phyloP scores from a whole-genome alignment of 2,329 filamentous ascomycete species.

The Aspergillus sergii region DNA sequence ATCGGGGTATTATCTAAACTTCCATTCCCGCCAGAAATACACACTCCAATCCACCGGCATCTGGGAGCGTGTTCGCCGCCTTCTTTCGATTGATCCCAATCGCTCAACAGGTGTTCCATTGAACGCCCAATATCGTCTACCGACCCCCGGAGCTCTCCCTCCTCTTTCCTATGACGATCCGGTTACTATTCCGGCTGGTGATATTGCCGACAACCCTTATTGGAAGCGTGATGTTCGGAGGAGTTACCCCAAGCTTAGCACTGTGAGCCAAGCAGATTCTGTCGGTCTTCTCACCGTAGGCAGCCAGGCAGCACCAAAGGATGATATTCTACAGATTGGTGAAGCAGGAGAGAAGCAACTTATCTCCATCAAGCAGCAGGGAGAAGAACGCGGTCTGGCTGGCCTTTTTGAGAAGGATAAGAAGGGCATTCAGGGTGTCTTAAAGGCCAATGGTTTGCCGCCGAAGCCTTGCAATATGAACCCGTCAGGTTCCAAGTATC shows the following conservation, averaged over 20 bases:
- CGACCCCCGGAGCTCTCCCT: constrained; percentile 73
- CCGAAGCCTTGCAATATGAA: constrained; percentile 78
- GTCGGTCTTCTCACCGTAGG: constrained; percentile 84
- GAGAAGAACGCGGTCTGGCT: constrained; percentile 70
- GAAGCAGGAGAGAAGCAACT: constrained; percentile 74
- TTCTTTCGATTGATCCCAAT: constrained; percentile 79
- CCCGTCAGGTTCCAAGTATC: constrained; percentile 58
- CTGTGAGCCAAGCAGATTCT: constrained; percentile 80
- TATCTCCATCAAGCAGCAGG: constrained; percentile 74
- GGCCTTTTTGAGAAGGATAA: constrained; percentile 71
- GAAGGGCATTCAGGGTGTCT: constrained; percentile 57
- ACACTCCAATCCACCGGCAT: constrained; percentile 86
- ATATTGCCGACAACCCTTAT: constrained; percentile 90
- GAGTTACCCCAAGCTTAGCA: constrained; percentile 76
- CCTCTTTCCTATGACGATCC: constrained; percentile 77
- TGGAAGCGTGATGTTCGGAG: constrained; percentile 92
- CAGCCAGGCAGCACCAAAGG: constrained; percentile 77
- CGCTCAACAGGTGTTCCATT: constrained; percentile 90
- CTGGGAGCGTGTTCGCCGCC: constrained; percentile 79
- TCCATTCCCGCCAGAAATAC: constrained; percentile 72
- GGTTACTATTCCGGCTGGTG: constrained; percentile 78
- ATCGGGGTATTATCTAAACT: neutral
- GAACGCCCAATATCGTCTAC: constrained; percentile 90
- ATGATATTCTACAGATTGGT: constrained; percentile 73
- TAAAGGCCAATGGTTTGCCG: constrained; percentile 79